Evolutionary conservation across 75 land plant genomes (phyloP).

Genomic region (Adiantum capillusveneris): DNA sequence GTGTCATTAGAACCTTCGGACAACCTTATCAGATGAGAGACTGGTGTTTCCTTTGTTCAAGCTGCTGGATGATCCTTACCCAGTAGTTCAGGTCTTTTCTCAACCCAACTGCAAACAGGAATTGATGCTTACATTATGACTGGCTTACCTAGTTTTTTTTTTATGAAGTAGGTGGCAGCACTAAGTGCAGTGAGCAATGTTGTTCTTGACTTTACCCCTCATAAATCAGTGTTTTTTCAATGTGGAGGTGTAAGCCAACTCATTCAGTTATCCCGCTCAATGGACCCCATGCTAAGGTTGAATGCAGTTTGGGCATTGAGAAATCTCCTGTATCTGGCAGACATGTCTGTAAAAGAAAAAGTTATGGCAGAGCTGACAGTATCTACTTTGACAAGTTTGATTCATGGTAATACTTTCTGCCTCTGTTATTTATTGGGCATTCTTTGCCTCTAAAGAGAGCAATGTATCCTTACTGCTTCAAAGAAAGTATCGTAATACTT

Average conservation of each 20-base stretch:
- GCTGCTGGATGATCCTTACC: constrained; percentile 56
- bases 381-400: constrained; percentile 53
- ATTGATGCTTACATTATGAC: not conserved
- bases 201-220: constrained; percentile 68
- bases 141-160: constrained; percentile 7
- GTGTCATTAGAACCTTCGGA: constrained; percentile 62
- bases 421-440: no score
- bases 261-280: constrained; percentile 64
- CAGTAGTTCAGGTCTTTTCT: constrained; percentile 56
- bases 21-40: constrained; percentile 58
- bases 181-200: constrained; percentile 83
- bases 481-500: no score
- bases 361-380: constrained; percentile 63
- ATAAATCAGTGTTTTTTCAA: constrained; percentile 46
- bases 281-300: constrained; percentile 67
- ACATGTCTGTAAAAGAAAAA: constrained; percentile 47
- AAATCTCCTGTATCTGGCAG: constrained; percentile 73
- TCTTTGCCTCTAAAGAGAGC: no score
- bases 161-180: constrained; percentile 63
- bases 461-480: no score
- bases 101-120: no score
- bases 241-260: constrained; percentile 68
- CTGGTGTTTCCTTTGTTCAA: constrained; percentile 52
- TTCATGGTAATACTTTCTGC: constrained; percentile 58
- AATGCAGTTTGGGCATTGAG: constrained; percentile 85